Evolutionary conservation across 2,329 filamentous ascomycete genomes (phyloP).

Genomic region (Waltergamsia citrina): DNA sequence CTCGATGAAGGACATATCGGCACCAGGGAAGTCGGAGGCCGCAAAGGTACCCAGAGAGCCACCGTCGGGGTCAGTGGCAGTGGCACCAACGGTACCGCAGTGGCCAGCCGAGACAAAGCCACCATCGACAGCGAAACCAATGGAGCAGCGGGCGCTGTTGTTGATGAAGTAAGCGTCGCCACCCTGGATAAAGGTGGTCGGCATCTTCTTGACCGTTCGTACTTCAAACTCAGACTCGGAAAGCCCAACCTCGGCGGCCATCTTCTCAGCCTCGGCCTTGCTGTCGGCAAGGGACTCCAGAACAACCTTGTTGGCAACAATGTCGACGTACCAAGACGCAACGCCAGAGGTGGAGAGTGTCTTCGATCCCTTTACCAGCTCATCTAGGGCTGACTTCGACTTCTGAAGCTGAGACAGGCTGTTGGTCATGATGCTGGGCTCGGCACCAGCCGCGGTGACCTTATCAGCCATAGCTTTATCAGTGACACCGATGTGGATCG

Average conservation of each 20-base stretch:
- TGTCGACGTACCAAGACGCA: slow-evolving; percentile 7
- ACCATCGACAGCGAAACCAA: slow-evolving; percentile 6
- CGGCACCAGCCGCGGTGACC: slow-evolving; percentile 24
- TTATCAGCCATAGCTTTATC: slow-evolving; percentile 22
- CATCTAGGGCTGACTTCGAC: slow-evolving; percentile 29
- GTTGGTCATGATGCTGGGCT: slow-evolving; percentile 19
- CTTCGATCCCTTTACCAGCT: slow-evolving; percentile 17
- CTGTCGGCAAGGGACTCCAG: slow-evolving; percentile 5
- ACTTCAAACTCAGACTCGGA: slow-evolving; percentile 7
- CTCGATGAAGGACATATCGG: slow-evolving; percentile 4
- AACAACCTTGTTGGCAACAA: slow-evolving; percentile 7
- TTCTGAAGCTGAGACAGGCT: slow-evolving; percentile 26
- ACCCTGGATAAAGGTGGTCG: slow-evolving; percentile 3
- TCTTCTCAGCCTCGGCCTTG: slow-evolving; percentile 3
- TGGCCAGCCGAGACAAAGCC: slow-evolving; percentile 7
- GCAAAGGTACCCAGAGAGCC: slow-evolving; percentile 3
- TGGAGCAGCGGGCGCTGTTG: slow-evolving; percentile 5
- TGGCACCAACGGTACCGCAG: slow-evolving; percentile 4
- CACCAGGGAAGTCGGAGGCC: slow-evolving; percentile 5
- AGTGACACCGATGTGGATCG: slow-evolving; percentile 24
- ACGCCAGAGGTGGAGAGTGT: slow-evolving; percentile 10
- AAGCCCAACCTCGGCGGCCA: slow-evolving; percentile 6
- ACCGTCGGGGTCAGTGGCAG: slow-evolving; percentile 2
- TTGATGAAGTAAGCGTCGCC: slow-evolving; percentile 7
- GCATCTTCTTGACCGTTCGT: slow-evolving; percentile 4